A percentile compares a stretch with the other conserved stretches of the same genome.
phyloP scores from a whole-genome alignment of 2,329 filamentous ascomycete genomes.

The Teratosphaeria gauchensis region DNA sequence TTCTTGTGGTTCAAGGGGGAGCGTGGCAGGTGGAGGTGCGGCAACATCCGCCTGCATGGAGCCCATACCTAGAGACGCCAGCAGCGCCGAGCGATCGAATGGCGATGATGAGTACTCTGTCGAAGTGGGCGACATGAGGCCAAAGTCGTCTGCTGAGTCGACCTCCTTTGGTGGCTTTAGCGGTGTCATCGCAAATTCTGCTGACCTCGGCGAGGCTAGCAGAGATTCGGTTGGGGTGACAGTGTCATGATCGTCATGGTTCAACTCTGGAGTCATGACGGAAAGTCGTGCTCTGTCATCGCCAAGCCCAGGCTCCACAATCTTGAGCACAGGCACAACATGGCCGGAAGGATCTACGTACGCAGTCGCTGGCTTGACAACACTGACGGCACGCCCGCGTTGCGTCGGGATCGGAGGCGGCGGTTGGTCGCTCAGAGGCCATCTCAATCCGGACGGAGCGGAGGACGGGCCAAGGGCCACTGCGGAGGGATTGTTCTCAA shows the following conservation, averaged over 20 bases:
- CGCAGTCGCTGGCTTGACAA: constrained; percentile 45
- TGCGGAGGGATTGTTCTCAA: constrained; percentile 15
- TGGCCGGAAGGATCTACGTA: constrained; percentile 27
- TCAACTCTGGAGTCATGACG: neutral
- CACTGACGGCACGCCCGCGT: constrained; percentile 11
- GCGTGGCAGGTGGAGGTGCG: constrained; percentile 14
- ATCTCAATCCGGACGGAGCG: constrained; percentile 54
- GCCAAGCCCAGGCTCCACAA: constrained; percentile 11
- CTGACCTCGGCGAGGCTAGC: constrained; percentile 30
- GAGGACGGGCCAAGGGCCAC: constrained; percentile 54
- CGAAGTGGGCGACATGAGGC: constrained; percentile 30
- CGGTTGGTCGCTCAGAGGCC: constrained; percentile 44
- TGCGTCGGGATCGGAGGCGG: constrained; percentile 11
- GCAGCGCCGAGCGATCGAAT: constrained; percentile 25
- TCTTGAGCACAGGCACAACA: constrained; percentile 21
- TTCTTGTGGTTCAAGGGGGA: constrained; percentile 7
- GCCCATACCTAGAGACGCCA: constrained; percentile 29
- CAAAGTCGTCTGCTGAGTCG: constrained; percentile 28
- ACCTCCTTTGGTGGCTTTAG: constrained; percentile 22
- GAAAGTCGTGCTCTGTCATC: neutral
- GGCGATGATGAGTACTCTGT: constrained; percentile 31
- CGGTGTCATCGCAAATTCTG: constrained; percentile 28
- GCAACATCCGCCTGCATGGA: constrained; percentile 18
- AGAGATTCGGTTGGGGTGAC: constrained; percentile 11
- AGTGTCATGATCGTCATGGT: constrained; percentile 8